Evolutionary conservation across 2,329 filamentous ascomycete species (phyloP).

Genomic region (Botrytis squamosa): DNA sequence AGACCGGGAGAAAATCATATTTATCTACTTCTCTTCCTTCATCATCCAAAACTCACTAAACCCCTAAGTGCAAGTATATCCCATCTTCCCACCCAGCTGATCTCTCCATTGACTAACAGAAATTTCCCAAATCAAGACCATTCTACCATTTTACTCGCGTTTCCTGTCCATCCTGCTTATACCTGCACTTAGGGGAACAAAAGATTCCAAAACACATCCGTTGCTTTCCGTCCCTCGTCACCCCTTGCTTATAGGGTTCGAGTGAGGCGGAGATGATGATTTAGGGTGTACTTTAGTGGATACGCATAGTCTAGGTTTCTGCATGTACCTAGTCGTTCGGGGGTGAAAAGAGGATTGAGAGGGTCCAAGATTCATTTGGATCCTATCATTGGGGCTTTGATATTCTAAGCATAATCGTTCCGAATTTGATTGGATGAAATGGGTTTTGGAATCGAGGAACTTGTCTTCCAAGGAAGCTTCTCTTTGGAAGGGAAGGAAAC

Average conservation of each 20-base stretch:
- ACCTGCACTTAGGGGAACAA: conserved; percentile 19
- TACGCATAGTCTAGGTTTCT: background rate
- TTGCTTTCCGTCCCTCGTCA: conserved; percentile 12
- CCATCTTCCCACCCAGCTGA: conserved; percentile 13
- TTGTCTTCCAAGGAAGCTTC: too few relatives aligned
- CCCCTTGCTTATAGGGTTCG: conserved; percentile 18
- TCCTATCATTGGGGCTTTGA: conserved; percentile 1
- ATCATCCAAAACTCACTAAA: conserved; percentile 21
- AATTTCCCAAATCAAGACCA: background rate
- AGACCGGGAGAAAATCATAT: background rate
- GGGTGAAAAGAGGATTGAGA: conserved; percentile 2
- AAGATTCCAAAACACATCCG: conserved; percentile 1
- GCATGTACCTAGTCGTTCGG: background rate
- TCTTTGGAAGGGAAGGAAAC: background rate
- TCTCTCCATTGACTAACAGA: conserved; percentile 7
- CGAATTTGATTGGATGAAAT: background rate
- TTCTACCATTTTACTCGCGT: background rate
- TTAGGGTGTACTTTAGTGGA: background rate
- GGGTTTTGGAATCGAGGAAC: background rate
- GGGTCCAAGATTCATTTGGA: background rate
- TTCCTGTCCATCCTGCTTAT: background rate
- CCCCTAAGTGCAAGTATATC: conserved; percentile 25
- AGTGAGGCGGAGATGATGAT: conserved; percentile 12
- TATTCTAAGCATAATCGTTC: conserved; percentile 1
- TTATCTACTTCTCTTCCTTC: background rate